Evolutionary conservation across 495 filamentous ascomycete genomes (phyloP), one percentile per base, ranked within the genome.

Genomic region (Achaetomiella virescens): DNA sequence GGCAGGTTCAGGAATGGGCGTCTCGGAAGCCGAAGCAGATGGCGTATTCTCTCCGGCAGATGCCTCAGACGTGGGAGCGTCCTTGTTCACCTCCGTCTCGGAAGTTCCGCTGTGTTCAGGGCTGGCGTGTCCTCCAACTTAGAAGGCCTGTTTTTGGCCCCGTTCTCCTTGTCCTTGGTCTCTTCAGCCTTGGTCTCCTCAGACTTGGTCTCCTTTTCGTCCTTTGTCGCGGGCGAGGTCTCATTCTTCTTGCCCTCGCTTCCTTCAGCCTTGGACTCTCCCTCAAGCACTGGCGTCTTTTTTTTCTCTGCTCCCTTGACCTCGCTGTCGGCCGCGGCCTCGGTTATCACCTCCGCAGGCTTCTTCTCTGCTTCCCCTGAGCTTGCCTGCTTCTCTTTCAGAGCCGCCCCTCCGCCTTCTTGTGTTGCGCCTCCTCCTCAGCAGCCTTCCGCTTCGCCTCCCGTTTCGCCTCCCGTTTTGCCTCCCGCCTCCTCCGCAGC

Each of bases 401-500:
- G 24, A 1, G 18, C 9, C 20, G n/a, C n/a, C 40, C 18, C 24
- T 53, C 25, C n/a, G 21, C 12, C 35, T 18, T 21, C 14, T 47
- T 25, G 1, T 17, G 12, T 15, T 29, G 8, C 9, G 27, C 43
- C 27, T 45, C 36, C 0, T 61, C 67, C 48, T 61, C 63, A 25
- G 64, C 61, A 1, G 58, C 67, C 45, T 64, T 65, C 61, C 24
- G 25, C 35, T 70, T 70, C 10, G 46, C 54, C 22, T 61, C 47
- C 46, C 53, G 54, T 53, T 53, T 54, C 48, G 60, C 33, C 14
- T 40, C 29, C 42, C 61, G 60, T 58, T 55, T 63, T 42, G 55
- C 40, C 51, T 57, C 58, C 15, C 68, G 62, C 38, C 67, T 74
- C 11, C 61, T 61, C 56, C 67, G 72, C 47, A 61, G 60, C 54